Evolutionary conservation across 2,329 filamentous ascomycete species (phyloP), one percentile per base, ranked within the genome.

Genomic region (Fusarium sp.): DNA sequence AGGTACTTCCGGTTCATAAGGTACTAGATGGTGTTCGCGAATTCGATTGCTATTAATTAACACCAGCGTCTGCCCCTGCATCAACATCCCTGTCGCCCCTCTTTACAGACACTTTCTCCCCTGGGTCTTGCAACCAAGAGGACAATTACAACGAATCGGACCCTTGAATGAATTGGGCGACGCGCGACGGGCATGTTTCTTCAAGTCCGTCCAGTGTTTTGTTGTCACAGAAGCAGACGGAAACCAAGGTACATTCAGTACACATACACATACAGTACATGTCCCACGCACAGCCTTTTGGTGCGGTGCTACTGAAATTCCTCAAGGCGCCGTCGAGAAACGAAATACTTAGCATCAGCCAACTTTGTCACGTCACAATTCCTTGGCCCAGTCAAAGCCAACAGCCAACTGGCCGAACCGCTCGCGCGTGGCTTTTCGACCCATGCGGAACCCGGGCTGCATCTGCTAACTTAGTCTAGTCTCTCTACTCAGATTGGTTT

Each of bases 281-380:
- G 28, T 31, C 28, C 34, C 21, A 40, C 39, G 39, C 39, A 40
- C 39, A 40, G 39, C 15, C n/a, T 19, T 40, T 51, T 31, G 28
- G 28, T 31, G 28, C 53, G 24, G 36, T 62, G 44, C 50, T 60
- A 59, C 47, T 57, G 62, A 67, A 69, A 70, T 72, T 72, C 70
- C 61, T 58, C 52, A 39, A 52, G 57, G 53, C 53, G 58, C 67
- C 71, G 57, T 70, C 71, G 47, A 64, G 44, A 58, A 49, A 58
- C 59, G 49, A 65, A 56, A 53, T 61, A 69, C 60, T 65, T 62
- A 69, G 60, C 46, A 59, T 58, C 47, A 65, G 58, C 65, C 55
- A 67, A 62, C 62, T 70, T 68, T 72, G 72, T 73, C 72, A 74
- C 70, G 70, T 71, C 72, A 69, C 71, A 72, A 72, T 70, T 72